Evolutionary conservation across 2,329 filamentous ascomycete species (phyloP).

Genomic region (Cercospora zeina): DNA sequence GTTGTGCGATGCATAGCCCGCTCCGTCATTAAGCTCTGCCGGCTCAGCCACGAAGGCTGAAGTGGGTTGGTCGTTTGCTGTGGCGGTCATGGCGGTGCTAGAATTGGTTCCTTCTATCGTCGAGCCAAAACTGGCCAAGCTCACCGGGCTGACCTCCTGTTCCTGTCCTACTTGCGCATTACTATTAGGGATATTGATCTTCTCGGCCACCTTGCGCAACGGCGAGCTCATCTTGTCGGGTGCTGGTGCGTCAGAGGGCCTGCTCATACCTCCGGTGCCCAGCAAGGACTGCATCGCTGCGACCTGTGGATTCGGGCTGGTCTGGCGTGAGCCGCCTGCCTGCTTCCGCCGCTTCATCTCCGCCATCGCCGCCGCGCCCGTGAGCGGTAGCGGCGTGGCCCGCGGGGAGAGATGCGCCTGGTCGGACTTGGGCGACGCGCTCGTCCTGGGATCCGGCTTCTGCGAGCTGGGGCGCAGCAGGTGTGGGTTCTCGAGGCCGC

Average conservation of each 20-base stretch:
- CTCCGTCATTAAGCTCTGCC: constrained; percentile 42
- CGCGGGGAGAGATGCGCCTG: constrained; percentile 44
- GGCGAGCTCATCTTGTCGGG: constrained; percentile 52
- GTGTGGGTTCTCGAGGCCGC: constrained; percentile 29
- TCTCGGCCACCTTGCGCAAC: constrained; percentile 50
- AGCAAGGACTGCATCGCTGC: constrained; percentile 50
- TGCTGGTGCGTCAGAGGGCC: constrained; percentile 47
- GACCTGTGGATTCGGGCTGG: constrained; percentile 52
- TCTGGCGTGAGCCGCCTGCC: constrained; percentile 43
- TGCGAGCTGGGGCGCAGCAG: constrained; percentile 33
- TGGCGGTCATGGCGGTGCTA: constrained; percentile 45
- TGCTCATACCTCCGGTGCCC: constrained; percentile 47
- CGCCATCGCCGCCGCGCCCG: constrained; percentile 51
- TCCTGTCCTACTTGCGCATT: constrained; percentile 46
- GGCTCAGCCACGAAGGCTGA: constrained; percentile 40
- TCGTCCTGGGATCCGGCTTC: constrained; percentile 26
- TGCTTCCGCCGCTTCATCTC: constrained; percentile 50
- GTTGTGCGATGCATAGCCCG: constrained; percentile 34
- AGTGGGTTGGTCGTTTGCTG: constrained; percentile 52
- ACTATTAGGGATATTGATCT: constrained; percentile 52
- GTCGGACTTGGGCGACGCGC: constrained; percentile 46
- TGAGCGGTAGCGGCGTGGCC: constrained; percentile 39
- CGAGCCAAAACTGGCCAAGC: constrained; percentile 54
- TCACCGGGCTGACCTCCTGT: constrained; percentile 54
- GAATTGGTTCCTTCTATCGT: constrained; percentile 51